These are phyloP conservation scores for Patellaria atrata DNA, from an alignment of 495 filamentous ascomycete genomes.

Conservation along the genomic window DNA sequence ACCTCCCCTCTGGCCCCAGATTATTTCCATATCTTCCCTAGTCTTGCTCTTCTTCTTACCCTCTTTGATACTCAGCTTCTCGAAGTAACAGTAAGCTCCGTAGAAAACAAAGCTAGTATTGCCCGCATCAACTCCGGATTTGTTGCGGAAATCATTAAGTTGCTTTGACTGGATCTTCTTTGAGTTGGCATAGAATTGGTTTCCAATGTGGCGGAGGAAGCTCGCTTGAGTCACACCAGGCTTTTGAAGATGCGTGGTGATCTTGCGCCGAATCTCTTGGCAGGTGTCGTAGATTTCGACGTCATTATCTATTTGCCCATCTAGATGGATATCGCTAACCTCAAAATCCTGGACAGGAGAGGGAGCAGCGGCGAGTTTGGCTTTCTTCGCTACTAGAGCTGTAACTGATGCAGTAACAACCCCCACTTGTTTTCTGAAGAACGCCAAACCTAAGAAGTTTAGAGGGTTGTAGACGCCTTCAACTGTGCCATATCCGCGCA, in stretches of 20 bases:
- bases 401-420: conserved; percentile 21
- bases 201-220: conserved; percentile 35
- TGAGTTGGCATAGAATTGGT: conserved; percentile 18
- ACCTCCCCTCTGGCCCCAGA: conserved; percentile 22
- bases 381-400: conserved; percentile 23
- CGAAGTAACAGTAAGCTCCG: conserved; percentile 42
- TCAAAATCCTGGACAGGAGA: conserved; percentile 19
- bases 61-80: conserved; percentile 43
- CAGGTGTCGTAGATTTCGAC: conserved; percentile 36
- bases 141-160: conserved; percentile 34
- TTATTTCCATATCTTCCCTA: conserved; percentile 38
- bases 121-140: conserved; percentile 33
- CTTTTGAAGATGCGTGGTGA: conserved; percentile 34
- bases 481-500: conserved; percentile 24
- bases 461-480: conserved; percentile 24
- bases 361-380: conserved; percentile 10
- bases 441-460: conserved; percentile 24
- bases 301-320: conserved; percentile 1
- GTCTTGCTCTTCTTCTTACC: conserved; percentile 40
- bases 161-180: conserved; percentile 28
- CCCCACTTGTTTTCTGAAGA: conserved; percentile 31
- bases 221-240: conserved; percentile 36
- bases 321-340: conserved; percentile 32
- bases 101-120: conserved; percentile 34
- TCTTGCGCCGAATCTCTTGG: conserved; percentile 42